phyloP scores from a whole-genome alignment of 495 filamentous ascomycete genomes.

The Aspergillus mulundensis region DNA sequence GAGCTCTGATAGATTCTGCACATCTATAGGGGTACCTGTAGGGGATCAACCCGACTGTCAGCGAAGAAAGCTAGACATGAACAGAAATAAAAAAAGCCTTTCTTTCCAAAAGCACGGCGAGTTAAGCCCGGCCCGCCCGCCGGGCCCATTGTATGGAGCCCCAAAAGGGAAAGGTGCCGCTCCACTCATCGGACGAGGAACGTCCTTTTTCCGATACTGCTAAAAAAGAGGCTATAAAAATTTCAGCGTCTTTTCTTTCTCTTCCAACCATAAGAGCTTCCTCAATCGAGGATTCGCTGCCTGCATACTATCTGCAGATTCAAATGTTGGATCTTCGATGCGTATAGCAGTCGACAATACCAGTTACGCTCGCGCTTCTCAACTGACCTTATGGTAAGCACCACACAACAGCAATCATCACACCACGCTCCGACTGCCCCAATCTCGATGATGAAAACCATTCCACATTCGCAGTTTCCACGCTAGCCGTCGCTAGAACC shows the following conservation, averaged over 20 bases:
- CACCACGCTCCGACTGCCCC: background rate
- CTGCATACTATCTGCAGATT: background rate
- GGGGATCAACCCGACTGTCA: background rate
- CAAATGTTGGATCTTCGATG: background rate
- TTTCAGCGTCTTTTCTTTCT: background rate
- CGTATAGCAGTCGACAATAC: background rate
- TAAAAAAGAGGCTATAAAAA: background rate
- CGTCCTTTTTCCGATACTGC: conserved; percentile 5
- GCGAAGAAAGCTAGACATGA: background rate
- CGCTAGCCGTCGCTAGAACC: conserved; percentile 44
- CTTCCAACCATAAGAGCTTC: background rate
- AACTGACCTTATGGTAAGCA: background rate
- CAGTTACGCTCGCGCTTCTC: background rate
- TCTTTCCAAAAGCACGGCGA: no score
- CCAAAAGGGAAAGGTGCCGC: background rate
- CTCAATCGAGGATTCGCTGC: background rate
- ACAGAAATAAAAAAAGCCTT: background rate
- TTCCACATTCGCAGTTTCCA: conserved; percentile 55
- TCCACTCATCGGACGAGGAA: background rate
- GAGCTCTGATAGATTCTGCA: conserved; percentile 6
- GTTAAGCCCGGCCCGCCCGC: background rate
- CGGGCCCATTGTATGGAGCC: background rate
- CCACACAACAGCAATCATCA: background rate
- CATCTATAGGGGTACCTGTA: background rate
- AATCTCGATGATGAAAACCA: conserved; percentile 46